Evolutionary conservation across 306 rosid species (phyloP).

Genomic region (Medicago ruthenica): DNA sequence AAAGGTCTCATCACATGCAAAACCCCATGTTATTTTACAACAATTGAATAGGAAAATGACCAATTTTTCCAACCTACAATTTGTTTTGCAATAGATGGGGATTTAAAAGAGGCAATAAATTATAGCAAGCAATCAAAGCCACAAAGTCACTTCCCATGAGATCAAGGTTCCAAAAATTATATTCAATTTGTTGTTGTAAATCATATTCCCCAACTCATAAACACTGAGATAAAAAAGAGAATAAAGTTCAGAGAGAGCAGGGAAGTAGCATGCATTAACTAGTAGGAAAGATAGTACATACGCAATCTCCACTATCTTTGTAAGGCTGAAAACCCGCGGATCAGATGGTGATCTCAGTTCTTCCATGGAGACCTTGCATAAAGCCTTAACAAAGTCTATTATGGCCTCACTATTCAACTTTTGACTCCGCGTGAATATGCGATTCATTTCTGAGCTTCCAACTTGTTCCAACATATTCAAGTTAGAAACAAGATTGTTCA

Average conservation of each 20-base stretch:
- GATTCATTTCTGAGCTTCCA: conserved; percentile 98
- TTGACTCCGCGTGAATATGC: conserved; percentile 94
- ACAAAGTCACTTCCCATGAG: conserved; percentile 22
- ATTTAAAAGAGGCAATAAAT: conserved; percentile 19
- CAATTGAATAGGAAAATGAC: conserved; percentile 26
- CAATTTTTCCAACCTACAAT: conserved; percentile 12
- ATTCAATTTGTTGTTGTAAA: conserved; percentile 15
- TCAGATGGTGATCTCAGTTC: conserved; percentile 95
- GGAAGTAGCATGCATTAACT: conserved; percentile 32
- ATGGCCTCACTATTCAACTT: conserved; percentile 98
- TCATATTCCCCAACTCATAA: conserved; percentile 18
- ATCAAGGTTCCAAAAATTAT: conserved; percentile 12
- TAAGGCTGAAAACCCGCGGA: conserved; percentile 99
- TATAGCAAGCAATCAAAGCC: background rate
- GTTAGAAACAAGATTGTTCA: conserved; percentile 94
- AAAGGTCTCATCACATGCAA: conserved; percentile 23
- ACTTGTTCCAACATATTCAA: conserved; percentile 98
- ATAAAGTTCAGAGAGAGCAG: conserved; percentile 20
- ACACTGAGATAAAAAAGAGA: background rate
- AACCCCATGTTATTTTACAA: conserved; percentile 9
- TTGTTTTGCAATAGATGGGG: conserved; percentile 29
- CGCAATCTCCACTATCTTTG: conserved; percentile 99
- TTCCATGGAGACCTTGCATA: conserved; percentile 98
- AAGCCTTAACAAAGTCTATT: conserved; percentile 95
- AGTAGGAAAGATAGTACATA: conserved; percentile 54